phyloP scores from a whole-genome alignment of 2,329 filamentous ascomycete genomes.

The Periconia sp. region DNA sequence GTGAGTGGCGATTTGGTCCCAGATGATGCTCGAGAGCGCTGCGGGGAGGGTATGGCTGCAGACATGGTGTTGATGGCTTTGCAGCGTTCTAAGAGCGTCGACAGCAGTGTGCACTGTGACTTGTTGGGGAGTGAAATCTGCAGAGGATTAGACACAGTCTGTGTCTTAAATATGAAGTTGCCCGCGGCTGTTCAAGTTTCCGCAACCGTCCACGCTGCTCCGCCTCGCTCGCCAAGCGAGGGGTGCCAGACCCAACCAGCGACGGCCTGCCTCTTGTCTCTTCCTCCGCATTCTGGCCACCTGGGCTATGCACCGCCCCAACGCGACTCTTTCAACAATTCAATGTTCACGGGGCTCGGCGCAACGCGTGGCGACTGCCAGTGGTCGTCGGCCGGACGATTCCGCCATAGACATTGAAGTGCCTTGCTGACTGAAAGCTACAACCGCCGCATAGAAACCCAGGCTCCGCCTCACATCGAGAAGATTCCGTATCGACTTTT shows the following conservation, averaged over 20 bases:
- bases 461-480: too few species aligned
- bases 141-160: slow-evolving; percentile 1
- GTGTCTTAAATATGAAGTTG: slow-evolving; percentile 8
- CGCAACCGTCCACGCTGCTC: slow-evolving; percentile 5
- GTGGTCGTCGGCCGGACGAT: slow-evolving; percentile 4
- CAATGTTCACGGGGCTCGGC: slow-evolving; percentile 24
- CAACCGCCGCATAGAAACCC: slow-evolving; percentile 11
- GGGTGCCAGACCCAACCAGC: slow-evolving; percentile 12
- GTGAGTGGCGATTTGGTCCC: slow-evolving; percentile 60
- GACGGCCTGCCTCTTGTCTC: slow-evolving; percentile 16
- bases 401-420: slow-evolving; percentile 1
- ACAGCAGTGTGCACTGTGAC: slow-evolving; percentile 8
- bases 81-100: slow-evolving; percentile 12
- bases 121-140: slow-evolving; percentile 5
- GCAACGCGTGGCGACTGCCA: slow-evolving; percentile 22
- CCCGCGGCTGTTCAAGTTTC: neutral
- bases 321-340: slow-evolving; percentile 23
- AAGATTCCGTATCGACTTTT: too few species aligned
- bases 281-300: slow-evolving; percentile 24
- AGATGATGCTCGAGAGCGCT: slow-evolving; percentile 43
- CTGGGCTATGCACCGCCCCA: slow-evolving; percentile 37
- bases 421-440: slow-evolving; percentile 12
- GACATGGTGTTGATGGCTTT: slow-evolving; percentile 29
- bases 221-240: slow-evolving; percentile 21
- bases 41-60: slow-evolving; percentile 35